Evolutionary conservation across 2,329 filamentous ascomycete genomes (phyloP), one percentile per base, ranked within the genome.

Genomic region (Cyanodermella asteris): DNA sequence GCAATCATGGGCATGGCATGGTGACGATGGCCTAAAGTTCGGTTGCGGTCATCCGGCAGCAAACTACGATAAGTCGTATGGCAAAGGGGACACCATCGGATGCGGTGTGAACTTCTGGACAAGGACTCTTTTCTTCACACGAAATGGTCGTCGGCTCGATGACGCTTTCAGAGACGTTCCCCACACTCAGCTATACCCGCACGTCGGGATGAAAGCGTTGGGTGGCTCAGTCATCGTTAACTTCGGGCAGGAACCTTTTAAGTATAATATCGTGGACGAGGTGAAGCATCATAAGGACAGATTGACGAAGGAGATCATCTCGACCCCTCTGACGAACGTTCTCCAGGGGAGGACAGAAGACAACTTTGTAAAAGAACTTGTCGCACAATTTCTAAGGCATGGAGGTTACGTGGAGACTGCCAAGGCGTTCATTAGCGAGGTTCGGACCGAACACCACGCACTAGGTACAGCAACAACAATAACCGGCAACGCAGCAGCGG

Each of bases 391-490:
- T 36, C 55, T 97, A 9, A 76, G 82, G 18, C 84, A 94, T 38
- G 87, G 94, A 39, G 87, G 87, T 30, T 94, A 93, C 37, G 73
- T 93, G 6, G 84, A 93, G 36, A 91, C 84, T 1, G 82, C 82
- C 6, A 67, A 72, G 34, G 80, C 78, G 1, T 94, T 97, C 55
- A 70, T 76, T 4, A 61, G 73, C 37, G 84, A 94, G 41, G 68
- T 91, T 14, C 62, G 66, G 27, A 54, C 62, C 10, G 77, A 91
- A 44, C 72, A 75, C 38, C 55, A 64, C 38, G 69, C 75, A 6
- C 50, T 91, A 28, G n/a, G n/a, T n/a, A n/a, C n/a, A n/a, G 64
- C 62, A 32, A 56, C 65, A 21, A 63, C 67, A 28, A 49, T 63
- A 18, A 46, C 47, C 23, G 44, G 31, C 33, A 21, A 34, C 32